phyloP scores from a whole-genome alignment of 257 asterid genomes.

The Ocimum tenuiflorum region DNA sequence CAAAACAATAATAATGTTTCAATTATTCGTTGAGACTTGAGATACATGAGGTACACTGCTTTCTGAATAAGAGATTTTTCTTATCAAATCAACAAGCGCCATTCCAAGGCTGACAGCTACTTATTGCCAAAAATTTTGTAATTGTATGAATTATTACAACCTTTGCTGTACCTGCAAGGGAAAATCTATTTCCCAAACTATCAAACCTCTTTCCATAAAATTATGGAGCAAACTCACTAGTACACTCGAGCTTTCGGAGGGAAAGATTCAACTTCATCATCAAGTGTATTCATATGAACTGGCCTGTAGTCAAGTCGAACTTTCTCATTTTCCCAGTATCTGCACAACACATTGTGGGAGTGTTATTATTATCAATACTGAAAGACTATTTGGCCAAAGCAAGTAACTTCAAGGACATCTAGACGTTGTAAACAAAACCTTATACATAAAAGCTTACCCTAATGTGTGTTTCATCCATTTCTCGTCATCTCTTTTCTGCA shows the following conservation, averaged over 20 bases:
- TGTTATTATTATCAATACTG: background rate
- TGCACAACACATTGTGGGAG: slow-evolving; percentile 27
- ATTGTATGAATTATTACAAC: slow-evolving; percentile 23
- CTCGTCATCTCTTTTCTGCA: slow-evolving; percentile 90
- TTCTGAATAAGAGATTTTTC: slow-evolving; percentile 13
- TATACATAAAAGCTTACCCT: slow-evolving; percentile 51
- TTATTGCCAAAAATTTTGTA: slow-evolving; percentile 32
- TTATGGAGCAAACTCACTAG: slow-evolving; percentile 24
- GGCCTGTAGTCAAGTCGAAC: slow-evolving; percentile 72
- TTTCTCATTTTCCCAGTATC: slow-evolving; percentile 79
- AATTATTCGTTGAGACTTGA: too few species aligned
- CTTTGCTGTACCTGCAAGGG: slow-evolving; percentile 12
- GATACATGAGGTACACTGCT: slow-evolving; percentile 16
- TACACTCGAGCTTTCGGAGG: slow-evolving; percentile 91
- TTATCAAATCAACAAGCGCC: slow-evolving; percentile 22
- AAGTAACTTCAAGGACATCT: too few species aligned
- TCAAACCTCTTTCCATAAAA: background rate
- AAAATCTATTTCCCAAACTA: slow-evolving; percentile 10
- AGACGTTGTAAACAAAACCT: background rate
- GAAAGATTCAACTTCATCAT: slow-evolving; percentile 71
- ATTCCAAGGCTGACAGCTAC: slow-evolving; percentile 19
- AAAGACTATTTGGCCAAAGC: background rate
- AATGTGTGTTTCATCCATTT: slow-evolving; percentile 89
- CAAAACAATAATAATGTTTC: background rate
- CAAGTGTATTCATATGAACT: slow-evolving; percentile 82